Base-by-base conservation (phyloP, 2,329 filamentous ascomycete species). In the Cercospora zeina region DNA sequence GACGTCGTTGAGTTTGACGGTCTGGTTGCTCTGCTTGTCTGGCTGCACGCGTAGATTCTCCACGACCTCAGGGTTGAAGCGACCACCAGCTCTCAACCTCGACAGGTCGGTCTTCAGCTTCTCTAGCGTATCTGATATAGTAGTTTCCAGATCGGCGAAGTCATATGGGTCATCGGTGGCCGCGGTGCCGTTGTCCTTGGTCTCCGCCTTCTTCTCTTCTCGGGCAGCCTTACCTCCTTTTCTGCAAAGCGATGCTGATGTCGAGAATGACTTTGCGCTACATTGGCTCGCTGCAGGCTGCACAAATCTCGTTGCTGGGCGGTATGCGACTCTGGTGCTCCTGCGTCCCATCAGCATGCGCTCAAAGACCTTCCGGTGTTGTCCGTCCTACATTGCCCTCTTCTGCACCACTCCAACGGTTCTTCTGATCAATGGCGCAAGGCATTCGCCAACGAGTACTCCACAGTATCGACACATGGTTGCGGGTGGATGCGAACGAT, bases 21-120 rank as follows among this genome's bases (percentile, higher is more conserved):
- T 82, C 62, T 83, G 78, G 62, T 82, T 84, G 21, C 61, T 67
- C 42, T 71, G 59, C 70, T 87, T 84, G 62, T 77, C 79, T 53
- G 87, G 69, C 54, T 82, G 77, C n/a, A 90, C 87, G 37, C 82
- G 80, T 58, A 90, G 69, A 19, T 75, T 77, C 73, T 89, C 87
- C 31, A 90, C 77, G 1, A 82, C 73, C 53, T 86, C 82, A 0
- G 85, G 83, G 64, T 87, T 88, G 71, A 88, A 81, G 27, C 85
- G 77, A 0, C 87, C 87, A 5, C 86, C 85, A 0, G 83, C 80
- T 4, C 86, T 79, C 11, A 89, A 77, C 71, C 87, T 87, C 1
- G 82, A 80, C 1, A 90, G 76, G 9, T 88, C 85, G 67, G 83
- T 82, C 65, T 84, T 85, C 24, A 90, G 77, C 55, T 79, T 80